Evolutionary conservation across 768 basidiomycete species (phyloP), one percentile per base, ranked within the genome.

Genomic region (Imleria badia): DNA sequence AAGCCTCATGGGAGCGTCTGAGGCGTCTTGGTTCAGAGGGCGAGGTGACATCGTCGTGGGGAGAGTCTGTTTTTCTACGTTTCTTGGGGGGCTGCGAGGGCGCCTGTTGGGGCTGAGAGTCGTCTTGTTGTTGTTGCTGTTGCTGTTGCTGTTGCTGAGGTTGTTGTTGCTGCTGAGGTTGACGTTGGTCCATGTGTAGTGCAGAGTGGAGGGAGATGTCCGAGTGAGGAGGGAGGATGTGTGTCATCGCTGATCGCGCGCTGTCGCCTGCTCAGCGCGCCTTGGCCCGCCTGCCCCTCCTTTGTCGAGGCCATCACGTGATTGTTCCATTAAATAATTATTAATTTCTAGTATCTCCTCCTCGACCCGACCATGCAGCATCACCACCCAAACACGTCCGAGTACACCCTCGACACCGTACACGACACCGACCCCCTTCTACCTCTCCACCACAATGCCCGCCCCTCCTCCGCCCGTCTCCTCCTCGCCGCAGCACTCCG

Each of bases 1-100:
- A 94, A 59, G 91, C 91, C 75, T 94, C 91, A 75, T 94, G 91
- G 65, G 91, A 91, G 68, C 91, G 84, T 64, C 91, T 79, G 65
- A 94, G 80, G 51, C 91, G 82, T 65, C 91, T 81, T 41, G 89
- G 87, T 71, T 91, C 90, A 51, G 85, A 79, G 40, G 84, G 74
- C 17, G 80, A 72, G 35, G 74, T 65, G 41, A 73, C 72, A n/a
- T 84, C 86, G 51, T 84, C 85, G 13, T 76, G 77, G 26, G 75
- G 76, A 3, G 75, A 73, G 46, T 85, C 84, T 2, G 75, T 73
- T 72, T 86, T 86, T 76, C 79, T 79, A 44, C 82, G 75, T 71
- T 86, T 89, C 72, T 81, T 81, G 56, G 72, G 58, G 22, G 75
- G 60, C 23, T 73, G 58, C 1, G 65, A 55, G 29, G 73, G 75